Percentiles rank a stretch among this genome's conserved stretches.
These are phyloP conservation scores for Nymphaea colorata DNA, from an alignment of 164 flowering plant species.

Conservation along the genomic window DNA sequence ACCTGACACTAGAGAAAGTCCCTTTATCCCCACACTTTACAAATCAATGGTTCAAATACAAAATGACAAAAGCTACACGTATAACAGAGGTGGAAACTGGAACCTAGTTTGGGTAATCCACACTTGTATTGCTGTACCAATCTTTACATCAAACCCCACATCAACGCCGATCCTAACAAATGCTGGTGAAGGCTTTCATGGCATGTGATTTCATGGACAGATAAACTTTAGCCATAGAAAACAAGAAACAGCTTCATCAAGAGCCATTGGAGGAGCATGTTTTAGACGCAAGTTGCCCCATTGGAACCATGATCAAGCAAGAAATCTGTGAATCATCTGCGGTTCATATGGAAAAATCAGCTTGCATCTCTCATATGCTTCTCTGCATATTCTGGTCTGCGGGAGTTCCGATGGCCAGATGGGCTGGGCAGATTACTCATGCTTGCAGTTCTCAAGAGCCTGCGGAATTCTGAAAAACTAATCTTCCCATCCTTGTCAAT, in stretches of 20 bases:
- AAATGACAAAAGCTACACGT: background rate
- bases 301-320: background rate
- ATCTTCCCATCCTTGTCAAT: constrained; percentile 92
- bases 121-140: background rate
- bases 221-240: background rate
- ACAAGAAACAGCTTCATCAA: background rate
- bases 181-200: background rate
- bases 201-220: background rate
- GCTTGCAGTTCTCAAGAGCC: constrained; percentile 89
- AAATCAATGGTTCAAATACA: background rate
- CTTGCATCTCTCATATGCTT: background rate
- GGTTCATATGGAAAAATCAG: background rate
- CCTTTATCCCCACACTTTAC: background rate
- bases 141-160: background rate
- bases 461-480: constrained; percentile 78
- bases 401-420: constrained; percentile 19
- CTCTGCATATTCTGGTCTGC: constrained; percentile 19
- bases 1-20: background rate
- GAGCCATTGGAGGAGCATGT: background rate
- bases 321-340: background rate
- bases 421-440: constrained; percentile 41
- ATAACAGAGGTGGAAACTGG: background rate
- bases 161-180: background rate
- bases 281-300: background rate
- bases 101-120: background rate